Evolutionary conservation across 495 filamentous ascomycete species (phyloP).

Genomic region (Penicillium egyptiacum): DNA sequence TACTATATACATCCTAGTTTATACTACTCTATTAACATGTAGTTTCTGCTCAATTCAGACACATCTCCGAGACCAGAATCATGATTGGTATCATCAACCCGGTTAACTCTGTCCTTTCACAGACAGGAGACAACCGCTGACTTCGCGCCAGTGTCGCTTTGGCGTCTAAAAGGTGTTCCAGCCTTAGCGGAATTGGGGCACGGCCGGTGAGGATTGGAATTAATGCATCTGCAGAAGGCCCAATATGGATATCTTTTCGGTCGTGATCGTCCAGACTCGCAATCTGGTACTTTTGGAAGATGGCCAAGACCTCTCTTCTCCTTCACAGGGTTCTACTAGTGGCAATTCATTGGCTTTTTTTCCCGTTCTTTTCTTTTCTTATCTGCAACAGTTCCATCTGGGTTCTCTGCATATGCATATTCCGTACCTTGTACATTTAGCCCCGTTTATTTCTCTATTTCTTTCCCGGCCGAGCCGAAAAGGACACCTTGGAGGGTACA

Average conservation of each 20-base stretch:
- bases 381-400: conserved; percentile 8
- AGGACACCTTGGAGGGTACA: neutral
- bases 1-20: too few relatives aligned
- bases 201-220: conserved; percentile 9
- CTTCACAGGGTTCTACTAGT: neutral
- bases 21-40: too few relatives aligned
- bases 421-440: neutral
- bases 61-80: too few relatives aligned
- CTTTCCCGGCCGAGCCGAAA: conserved; percentile 7
- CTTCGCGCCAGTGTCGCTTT: conserved; percentile 24
- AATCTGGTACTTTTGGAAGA: conserved; percentile 1
- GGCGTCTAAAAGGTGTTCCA: conserved; percentile 26
- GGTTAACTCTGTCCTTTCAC: neutral
- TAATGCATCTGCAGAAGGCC: conserved; percentile 15
- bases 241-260: conserved; percentile 3
- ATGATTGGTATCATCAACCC: conserved; percentile 1
- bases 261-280: conserved; percentile 10
- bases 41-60: neutral
- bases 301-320: conserved; percentile 2
- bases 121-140: conserved; percentile 10
- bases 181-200: conserved; percentile 21
- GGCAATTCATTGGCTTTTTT: neutral
- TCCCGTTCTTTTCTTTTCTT: neutral
- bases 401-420: conserved; percentile 7
- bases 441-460: neutral